Evolutionary conservation across 352 stramenopile genomes (phyloP), one percentile per base, ranked within the genome.

Genomic region (Phytophthora parvispora): DNA sequence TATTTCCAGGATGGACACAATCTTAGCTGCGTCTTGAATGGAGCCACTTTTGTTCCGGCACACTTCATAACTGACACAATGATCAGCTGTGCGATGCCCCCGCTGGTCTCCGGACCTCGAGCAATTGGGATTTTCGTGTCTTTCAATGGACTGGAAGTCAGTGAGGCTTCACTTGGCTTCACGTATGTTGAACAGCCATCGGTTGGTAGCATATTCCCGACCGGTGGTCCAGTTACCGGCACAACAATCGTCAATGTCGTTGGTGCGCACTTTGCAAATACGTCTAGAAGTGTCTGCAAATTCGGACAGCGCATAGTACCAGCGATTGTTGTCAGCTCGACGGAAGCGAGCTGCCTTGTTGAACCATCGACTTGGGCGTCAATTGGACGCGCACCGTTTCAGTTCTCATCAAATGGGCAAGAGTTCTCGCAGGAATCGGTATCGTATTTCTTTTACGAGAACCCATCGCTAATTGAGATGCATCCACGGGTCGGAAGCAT

Each of bases 401-500:
- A 31, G 45, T 80, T 82, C 52, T 85, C 79, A 4, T 74, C 63
- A 0, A 85, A 85, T 56, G 74, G 72, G 4, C 79, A 84, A 29
- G 77, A 80, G 10, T 61, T 65, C 54, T 74, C 71, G 2, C 28
- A 42, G 18, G 63, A 77, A 51, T 51, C n/a, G 0, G 6, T 82
- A 0, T 29, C 40, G 1, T 87, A 82, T 24, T 42, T 69, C 27
- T 75, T 85, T 38, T 87, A 84, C 43, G 43, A 76, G 7, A 49
- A 66, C 10, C 65, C 66, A 4, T 45, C 45, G 4, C 16, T 56
- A 4, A 57, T 78, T 58, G 50, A 67, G 18, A 10, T 78, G 18
- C 55, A 27, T 13, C 71, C 67, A 29, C 49, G 58, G 13, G 22
- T 38, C 28, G 71, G 71, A 13, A 75, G 50, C 24, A 34, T 69